Conservation (phyloP, 805 yeast species). For the Candida vaughaniae region DNA sequence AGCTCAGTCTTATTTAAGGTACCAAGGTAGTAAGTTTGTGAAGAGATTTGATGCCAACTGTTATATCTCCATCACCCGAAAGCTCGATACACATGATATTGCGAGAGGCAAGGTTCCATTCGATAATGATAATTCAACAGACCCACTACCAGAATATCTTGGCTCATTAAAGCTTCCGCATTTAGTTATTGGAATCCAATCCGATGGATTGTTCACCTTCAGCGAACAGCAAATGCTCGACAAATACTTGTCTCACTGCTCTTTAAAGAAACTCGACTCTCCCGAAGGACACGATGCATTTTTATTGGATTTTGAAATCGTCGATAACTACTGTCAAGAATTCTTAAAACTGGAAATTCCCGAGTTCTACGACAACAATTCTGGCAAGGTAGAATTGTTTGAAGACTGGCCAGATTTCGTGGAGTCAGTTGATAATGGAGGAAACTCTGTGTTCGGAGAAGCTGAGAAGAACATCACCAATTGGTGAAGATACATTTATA, state of each 20-base stretch:
- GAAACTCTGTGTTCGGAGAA: slow-evolving; percentile 82
- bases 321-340: slow-evolving; percentile 65
- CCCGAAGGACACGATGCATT: slow-evolving; percentile 99
- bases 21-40: slow-evolving; percentile 91
- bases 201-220: slow-evolving; percentile 91
- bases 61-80: slow-evolving; percentile 89
- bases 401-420: slow-evolving; percentile 42
- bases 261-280: slow-evolving; percentile 71
- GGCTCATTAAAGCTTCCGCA: slow-evolving; percentile 68
- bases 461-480: slow-evolving; percentile 86
- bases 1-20: slow-evolving; percentile 91
- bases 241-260: slow-evolving; percentile 65
- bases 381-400: slow-evolving; percentile 43
- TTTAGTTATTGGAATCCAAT: slow-evolving; percentile 80
- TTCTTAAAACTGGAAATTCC: slow-evolving; percentile 61
- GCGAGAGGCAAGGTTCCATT: slow-evolving; percentile 64
- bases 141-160: slow-evolving; percentile 53
- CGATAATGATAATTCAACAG: slow-evolving; percentile 22
- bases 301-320: slow-evolving; percentile 79
- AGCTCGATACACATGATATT: slow-evolving; percentile 92
- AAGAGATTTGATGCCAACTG: slow-evolving; percentile 94
- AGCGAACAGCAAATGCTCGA: slow-evolving; percentile 89
- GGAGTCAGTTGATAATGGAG: slow-evolving; percentile 41
- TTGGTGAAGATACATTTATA: slow-evolving; percentile 57
- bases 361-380: slow-evolving; percentile 49